Conservation (phyloP, 163 green algal species). For the Chlamydomonas reinhardtii region DNA sequence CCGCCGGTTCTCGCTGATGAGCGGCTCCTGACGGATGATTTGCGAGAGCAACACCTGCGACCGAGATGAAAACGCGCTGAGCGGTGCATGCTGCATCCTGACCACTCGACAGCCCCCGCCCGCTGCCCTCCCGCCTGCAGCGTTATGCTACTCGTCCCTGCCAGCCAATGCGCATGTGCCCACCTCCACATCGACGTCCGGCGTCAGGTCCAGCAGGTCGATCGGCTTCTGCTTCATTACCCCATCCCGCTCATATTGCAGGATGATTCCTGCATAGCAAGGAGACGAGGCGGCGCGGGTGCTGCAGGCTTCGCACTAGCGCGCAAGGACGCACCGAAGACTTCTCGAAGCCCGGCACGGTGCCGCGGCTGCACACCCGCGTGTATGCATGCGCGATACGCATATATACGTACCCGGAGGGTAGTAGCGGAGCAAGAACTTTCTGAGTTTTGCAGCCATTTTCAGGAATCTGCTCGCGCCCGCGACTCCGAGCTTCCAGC, state of each 20-base stretch:
- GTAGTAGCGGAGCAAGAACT: slow-evolving; percentile 86
- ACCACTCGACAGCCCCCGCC: too few species aligned
- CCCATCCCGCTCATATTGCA: slow-evolving; percentile 78
- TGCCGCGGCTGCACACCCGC: too few species aligned
- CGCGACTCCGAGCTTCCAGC: too few species aligned
- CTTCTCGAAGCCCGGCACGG: too few species aligned
- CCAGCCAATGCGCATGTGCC: background rate
- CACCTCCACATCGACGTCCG: slow-evolving; percentile 79
- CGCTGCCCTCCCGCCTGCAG: too few species aligned
- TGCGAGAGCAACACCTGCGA: slow-evolving; percentile 71
- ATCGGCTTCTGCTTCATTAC: slow-evolving; percentile 74
- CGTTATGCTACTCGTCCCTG: too few species aligned
- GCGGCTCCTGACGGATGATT: slow-evolving; percentile 78
- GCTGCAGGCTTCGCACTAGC: too few species aligned
- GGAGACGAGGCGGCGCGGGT: too few species aligned
- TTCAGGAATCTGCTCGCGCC: background rate
- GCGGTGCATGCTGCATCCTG: too few species aligned
- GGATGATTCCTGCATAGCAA: slow-evolving; percentile 65
- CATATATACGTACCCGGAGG: slow-evolving; percentile 58
- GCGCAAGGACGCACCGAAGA: too few species aligned
- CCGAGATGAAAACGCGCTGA: background rate
- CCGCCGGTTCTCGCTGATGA: slow-evolving; percentile 73
- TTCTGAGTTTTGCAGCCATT: slow-evolving; percentile 73
- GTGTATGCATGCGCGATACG: too few species aligned
- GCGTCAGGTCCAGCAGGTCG: slow-evolving; percentile 79